Percentiles rank a stretch among this genome's conserved stretches.
These are phyloP conservation scores for Leishmania gerbilli DNA, from an alignment of 208 protist genomes.

Conservation along the genomic window DNA sequence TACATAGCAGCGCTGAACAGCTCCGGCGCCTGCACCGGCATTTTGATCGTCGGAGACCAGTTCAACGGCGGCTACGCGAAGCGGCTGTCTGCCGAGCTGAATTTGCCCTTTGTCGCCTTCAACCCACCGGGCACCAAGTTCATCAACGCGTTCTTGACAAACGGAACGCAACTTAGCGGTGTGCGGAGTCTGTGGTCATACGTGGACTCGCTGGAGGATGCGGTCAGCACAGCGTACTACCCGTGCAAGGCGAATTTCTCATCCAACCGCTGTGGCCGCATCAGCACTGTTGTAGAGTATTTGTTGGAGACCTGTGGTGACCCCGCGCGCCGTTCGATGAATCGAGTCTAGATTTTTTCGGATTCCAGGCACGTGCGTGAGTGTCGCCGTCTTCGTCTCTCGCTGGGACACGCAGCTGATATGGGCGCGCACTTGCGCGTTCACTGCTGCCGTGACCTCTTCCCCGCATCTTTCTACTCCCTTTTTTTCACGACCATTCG, in stretches of 20 bases:
- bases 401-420: background rate
- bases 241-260: constrained; percentile 56
- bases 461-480: background rate
- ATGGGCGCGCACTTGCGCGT: background rate
- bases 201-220: constrained; percentile 82
- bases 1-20: constrained; percentile 51
- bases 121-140: constrained; percentile 82
- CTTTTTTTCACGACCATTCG: background rate
- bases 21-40: constrained; percentile 20
- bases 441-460: background rate
- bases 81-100: constrained; percentile 47
- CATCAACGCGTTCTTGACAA: constrained; percentile 22
- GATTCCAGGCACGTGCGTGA: background rate
- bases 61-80: constrained; percentile 93
- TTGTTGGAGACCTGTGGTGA: constrained; percentile 68
- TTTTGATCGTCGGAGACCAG: constrained; percentile 83
- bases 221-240: constrained; percentile 51
- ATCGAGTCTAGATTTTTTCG: constrained; percentile 3
- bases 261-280: constrained; percentile 59
- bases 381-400: background rate
- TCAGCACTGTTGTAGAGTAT: constrained; percentile 64
- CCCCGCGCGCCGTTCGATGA: constrained; percentile 21
- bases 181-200: constrained; percentile 72
- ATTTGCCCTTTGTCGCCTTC: constrained; percentile 74
- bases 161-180: constrained; percentile 63